These are phyloP conservation scores for Avena insularis DNA, from an alignment of 176 grass and related monocot genomes.

Conservation along the genomic window DNA sequence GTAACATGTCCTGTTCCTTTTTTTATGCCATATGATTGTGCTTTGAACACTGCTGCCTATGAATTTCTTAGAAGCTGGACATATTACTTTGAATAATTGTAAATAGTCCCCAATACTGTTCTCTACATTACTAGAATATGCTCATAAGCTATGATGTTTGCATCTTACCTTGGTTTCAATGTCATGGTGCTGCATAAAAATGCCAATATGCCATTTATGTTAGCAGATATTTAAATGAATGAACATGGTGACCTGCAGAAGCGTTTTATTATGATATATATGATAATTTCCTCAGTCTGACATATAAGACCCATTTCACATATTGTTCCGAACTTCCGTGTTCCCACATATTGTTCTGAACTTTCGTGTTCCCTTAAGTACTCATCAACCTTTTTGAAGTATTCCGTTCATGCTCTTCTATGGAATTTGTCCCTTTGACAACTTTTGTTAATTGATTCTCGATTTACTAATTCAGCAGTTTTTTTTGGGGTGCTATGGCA, in stretches of 20 bases:
- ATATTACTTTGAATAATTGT: background rate
- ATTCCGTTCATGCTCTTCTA: conserved; percentile 22
- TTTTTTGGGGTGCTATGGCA: conserved; percentile 42
- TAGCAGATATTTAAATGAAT: conserved; percentile 18
- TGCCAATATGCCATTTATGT: background rate
- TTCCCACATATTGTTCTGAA: conserved; percentile 15
- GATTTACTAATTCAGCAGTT: background rate
- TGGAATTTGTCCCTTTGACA: background rate
- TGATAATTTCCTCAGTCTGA: conserved; percentile 22
- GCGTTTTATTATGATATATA: background rate
- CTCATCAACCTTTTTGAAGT: background rate
- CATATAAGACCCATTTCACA: background rate
- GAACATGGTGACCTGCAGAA: background rate
- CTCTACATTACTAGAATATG: background rate
- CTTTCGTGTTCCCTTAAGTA: background rate
- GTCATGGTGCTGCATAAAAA: background rate
- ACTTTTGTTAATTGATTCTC: conserved; percentile 19
- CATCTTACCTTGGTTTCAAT: background rate
- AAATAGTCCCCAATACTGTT: background rate
- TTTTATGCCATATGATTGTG: conserved; percentile 20
- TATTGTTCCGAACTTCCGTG: conserved; percentile 5
- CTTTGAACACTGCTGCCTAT: too few relatives aligned
- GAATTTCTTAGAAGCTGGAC: conserved; percentile 18
- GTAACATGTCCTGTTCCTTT: conserved; percentile 4
- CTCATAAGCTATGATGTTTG: conserved; percentile 2